Base-by-base conservation (phyloP, 129 eudicot species). In the Deinandra increscens region DNA sequence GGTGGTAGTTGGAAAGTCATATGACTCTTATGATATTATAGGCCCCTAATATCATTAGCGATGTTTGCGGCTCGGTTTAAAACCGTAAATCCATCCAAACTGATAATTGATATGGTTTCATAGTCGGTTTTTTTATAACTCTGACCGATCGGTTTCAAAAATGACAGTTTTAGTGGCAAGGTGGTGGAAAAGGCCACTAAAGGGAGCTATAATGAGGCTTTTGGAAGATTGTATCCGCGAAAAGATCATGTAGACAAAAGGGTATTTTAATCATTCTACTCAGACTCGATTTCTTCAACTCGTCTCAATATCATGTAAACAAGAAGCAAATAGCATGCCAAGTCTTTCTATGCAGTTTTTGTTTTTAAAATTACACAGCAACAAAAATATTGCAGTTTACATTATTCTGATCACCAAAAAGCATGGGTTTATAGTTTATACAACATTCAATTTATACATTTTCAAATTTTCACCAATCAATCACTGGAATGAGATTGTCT, bases 401-500 rank as follows among this genome's bases (percentile, higher is more conserved):
- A 53, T 53, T 53, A 29, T 64, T 26, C 62, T 56, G 63, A 56
- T 20, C 20, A 56, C 37, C 15, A 55, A 17, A 17, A 22, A 3
- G 37, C 62, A 49, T 50, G 61, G 18, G 43, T 45, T 36, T 26
- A 26, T 26, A 26, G 43, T 45, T 36, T 26, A 26, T 26, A 26
- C 63, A 51, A 51, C 11, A 7, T 36, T 12, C 39, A 18, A 58
- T 26, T 58, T 17, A n/a, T 48, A 53, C 50, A 19, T 53, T 70
- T 8, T 26, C 34, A 53, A 38, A 19, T 53, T 70, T 8, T 26
- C 34, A 73, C 42, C 54, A 82, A 46, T 83, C 81, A 26, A 82
- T 81, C 84, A 69, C 68, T 75, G 4, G 85, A 71, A 64, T 72
- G 85, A 33, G 90, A 84, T 37, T 84, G 87, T 68, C 87, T 80